Percentiles rank a stretch among this genome's conserved stretches.
Evolutionary conservation across 768 basidiomycete species (phyloP).

Genomic region (Kwoniella dendrophila): DNA sequence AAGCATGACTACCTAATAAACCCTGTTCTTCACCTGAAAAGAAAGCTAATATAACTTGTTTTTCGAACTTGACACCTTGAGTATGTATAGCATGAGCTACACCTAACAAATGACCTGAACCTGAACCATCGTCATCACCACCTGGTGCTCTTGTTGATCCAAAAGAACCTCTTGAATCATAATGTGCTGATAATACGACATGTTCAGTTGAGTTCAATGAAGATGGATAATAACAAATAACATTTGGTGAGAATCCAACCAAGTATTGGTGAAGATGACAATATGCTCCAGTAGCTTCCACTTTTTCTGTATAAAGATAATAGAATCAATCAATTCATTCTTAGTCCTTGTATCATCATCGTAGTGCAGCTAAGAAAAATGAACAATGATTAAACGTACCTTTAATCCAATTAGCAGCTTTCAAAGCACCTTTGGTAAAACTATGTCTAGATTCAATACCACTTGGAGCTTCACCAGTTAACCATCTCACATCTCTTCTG

Average conservation of each 20-base stretch:
- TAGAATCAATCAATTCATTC: background rate
- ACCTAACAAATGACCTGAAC: slow-evolving; percentile 71
- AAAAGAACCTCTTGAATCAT: slow-evolving; percentile 87
- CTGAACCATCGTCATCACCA: slow-evolving; percentile 68
- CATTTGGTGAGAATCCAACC: slow-evolving; percentile 77
- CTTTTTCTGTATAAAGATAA: slow-evolving; percentile 30
- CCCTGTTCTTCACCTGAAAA: slow-evolving; percentile 96
- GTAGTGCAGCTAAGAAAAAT: no score
- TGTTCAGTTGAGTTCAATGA: slow-evolving; percentile 63
- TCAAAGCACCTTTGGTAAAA: slow-evolving; percentile 68
- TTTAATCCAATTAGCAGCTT: slow-evolving; percentile 76
- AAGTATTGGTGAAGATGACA: slow-evolving; percentile 72
- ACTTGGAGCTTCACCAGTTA: slow-evolving; percentile 79
- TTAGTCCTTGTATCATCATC: no score
- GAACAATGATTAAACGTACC: slow-evolving; percentile 37
- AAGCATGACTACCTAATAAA: slow-evolving; percentile 72
- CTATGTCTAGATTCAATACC: slow-evolving; percentile 79
- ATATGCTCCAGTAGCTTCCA: slow-evolving; percentile 73
- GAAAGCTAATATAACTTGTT: slow-evolving; percentile 75
- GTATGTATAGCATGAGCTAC: slow-evolving; percentile 75
- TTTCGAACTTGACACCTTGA: slow-evolving; percentile 69
- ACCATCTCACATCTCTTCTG: slow-evolving; percentile 71
- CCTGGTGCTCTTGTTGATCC: slow-evolving; percentile 71
- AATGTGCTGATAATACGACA: slow-evolving; percentile 80
- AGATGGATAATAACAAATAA: slow-evolving; percentile 75